Conservation (phyloP, 164 flowering plant genomes). For the Tinospora cordifolia region DNA sequence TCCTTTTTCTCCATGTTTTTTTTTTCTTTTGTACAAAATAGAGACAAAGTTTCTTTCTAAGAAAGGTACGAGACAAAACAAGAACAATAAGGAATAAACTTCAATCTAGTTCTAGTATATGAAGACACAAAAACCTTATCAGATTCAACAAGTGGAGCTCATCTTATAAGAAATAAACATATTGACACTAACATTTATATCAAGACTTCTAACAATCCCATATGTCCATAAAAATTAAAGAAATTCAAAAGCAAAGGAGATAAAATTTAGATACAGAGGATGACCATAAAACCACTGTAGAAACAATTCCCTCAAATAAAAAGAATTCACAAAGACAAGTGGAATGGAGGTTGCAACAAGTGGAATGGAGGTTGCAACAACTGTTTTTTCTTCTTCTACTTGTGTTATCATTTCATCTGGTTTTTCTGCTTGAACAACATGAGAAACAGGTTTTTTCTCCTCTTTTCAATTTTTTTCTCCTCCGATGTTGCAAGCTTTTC, state of each 20-base stretch:
- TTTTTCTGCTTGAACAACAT: background rate
- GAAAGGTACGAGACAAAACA: background rate
- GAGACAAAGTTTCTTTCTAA: background rate
- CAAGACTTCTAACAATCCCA: slow-evolving; percentile 7
- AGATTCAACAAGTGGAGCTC: too few species aligned
- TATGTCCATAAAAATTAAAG: slow-evolving; percentile 3
- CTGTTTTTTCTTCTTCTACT: too few species aligned
- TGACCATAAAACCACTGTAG: background rate
- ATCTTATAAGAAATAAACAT: background rate
- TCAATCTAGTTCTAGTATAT: too few species aligned
- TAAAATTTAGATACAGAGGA: background rate
- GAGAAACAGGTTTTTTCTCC: background rate
- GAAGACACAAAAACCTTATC: too few species aligned
- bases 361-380: too few species aligned
- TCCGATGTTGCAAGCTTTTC: slow-evolving; percentile 7
- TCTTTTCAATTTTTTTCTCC: slow-evolving; percentile 3
- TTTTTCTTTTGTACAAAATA: background rate
- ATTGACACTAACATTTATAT: background rate
- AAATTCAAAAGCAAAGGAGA: slow-evolving; percentile 2
- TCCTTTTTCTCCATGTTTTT: background rate
- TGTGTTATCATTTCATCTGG: too few species aligned
- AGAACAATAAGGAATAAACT: background rate
- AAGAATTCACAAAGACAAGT: background rate
- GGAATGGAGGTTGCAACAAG: too few species aligned
- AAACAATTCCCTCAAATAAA: slow-evolving; percentile 3